Conservation (phyloP, 257 asterid species). For the Penstemon eatonii region DNA sequence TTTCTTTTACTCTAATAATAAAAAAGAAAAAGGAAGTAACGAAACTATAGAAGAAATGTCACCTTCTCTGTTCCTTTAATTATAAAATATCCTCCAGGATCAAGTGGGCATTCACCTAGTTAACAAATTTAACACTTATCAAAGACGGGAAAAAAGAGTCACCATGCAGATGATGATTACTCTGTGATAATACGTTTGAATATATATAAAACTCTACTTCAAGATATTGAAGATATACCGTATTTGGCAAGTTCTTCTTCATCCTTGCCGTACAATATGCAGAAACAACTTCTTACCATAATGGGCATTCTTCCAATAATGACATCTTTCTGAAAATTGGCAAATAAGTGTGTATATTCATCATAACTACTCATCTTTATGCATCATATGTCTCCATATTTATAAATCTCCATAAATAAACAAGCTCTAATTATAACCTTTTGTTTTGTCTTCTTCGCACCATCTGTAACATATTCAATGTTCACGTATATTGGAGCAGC, state of each 20-base stretch:
- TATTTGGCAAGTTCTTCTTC: slow-evolving; percentile 84
- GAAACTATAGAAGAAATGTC: slow-evolving; percentile 24
- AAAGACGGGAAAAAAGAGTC: slow-evolving; percentile 2
- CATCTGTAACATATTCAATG: slow-evolving; percentile 47
- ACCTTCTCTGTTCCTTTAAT: slow-evolving; percentile 96
- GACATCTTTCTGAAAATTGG: slow-evolving; percentile 44
- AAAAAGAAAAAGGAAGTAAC: slow-evolving; percentile 23
- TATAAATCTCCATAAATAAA: slow-evolving; percentile 9
- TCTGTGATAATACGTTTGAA: slow-evolving; percentile 16
- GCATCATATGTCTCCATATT: slow-evolving; percentile 23
- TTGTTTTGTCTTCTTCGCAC: neutral
- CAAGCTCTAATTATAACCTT: slow-evolving; percentile 38
- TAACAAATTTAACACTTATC: slow-evolving; percentile 24
- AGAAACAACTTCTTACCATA: slow-evolving; percentile 77
- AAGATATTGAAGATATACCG: slow-evolving; percentile 43
- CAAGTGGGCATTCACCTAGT: slow-evolving; percentile 95
- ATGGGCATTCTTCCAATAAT: slow-evolving; percentile 86
- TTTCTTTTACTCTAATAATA: slow-evolving; percentile 9
- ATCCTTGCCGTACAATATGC: slow-evolving; percentile 76
- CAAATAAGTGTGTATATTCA: slow-evolving; percentile 8
- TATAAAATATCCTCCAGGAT: slow-evolving; percentile 94
- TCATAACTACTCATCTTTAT: neutral
- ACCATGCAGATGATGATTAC: slow-evolving; percentile 15
- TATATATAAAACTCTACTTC: slow-evolving; percentile 16
- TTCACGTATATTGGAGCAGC: slow-evolving; percentile 79